phyloP scores from a whole-genome alignment of 139 green algal species.

The Haematococcus sp. region DNA sequence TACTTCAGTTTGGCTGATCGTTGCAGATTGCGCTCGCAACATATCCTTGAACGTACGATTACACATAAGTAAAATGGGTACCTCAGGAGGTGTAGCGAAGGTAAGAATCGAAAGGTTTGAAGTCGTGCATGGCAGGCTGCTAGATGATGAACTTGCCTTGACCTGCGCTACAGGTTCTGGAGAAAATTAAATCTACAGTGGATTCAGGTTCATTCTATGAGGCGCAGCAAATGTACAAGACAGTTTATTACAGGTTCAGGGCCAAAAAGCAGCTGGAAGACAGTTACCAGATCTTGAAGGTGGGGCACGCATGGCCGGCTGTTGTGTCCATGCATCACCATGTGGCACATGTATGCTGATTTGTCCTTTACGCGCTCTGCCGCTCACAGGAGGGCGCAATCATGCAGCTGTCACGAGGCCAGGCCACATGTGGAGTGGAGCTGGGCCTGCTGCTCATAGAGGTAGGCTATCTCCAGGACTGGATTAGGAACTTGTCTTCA shows the following conservation, averaged over 20 bases:
- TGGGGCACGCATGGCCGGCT: not conserved
- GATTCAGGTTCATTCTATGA: conserved; percentile 50
- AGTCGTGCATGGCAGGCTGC: too few relatives aligned
- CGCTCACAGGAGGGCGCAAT: conserved; percentile 45
- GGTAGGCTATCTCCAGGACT: conserved; percentile 12
- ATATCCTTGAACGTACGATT: too few relatives aligned
- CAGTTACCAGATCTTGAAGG: conserved; percentile 23
- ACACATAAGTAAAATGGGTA: too few relatives aligned
- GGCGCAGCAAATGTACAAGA: conserved; percentile 81
- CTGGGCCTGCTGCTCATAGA: conserved; percentile 58
- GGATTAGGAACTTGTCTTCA: too few relatives aligned
- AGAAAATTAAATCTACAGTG: not conserved
- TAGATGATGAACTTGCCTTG: too few relatives aligned
- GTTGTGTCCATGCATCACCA: too few relatives aligned
- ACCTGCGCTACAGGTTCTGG: not conserved
- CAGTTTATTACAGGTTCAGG: conserved; percentile 55
- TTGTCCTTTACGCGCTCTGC: too few relatives aligned
- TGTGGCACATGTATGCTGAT: too few relatives aligned
- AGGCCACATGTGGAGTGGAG: conserved; percentile 59
- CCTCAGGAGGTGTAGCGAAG: too few relatives aligned
- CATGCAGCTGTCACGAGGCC: conserved; percentile 50
- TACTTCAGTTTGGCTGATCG: too few relatives aligned
- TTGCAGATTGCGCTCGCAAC: too few relatives aligned
- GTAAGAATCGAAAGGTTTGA: too few relatives aligned
- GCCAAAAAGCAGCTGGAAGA: conserved; percentile 41